Percentiles rank a stretch among this genome's conserved stretches.
These are phyloP conservation scores for Wickerhamomyces sp. DNA, from an alignment of 1,139 yeast genomes.

Conservation along the genomic window DNA sequence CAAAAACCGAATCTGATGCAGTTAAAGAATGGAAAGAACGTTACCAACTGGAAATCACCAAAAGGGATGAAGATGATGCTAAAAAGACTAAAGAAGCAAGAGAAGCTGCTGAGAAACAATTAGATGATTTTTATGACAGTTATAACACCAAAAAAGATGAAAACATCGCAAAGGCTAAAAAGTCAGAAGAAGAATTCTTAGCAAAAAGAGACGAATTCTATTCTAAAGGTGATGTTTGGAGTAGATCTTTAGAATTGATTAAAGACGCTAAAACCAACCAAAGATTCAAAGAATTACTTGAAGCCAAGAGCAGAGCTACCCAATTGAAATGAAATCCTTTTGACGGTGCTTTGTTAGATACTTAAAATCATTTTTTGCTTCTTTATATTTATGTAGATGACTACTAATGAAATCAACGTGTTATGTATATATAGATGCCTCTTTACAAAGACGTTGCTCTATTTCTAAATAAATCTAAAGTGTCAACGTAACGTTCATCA, in stretches of 20 bases:
- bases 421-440: background rate
- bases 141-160: conserved; percentile 84
- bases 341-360: no score
- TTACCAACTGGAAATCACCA: conserved; percentile 73
- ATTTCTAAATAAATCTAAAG: conserved; percentile 7
- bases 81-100: conserved; percentile 66
- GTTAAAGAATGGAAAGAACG: conserved; percentile 81
- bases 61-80: conserved; percentile 72
- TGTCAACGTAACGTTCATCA: conserved; percentile 37
- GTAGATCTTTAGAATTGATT: conserved; percentile 57
- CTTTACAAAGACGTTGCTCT: conserved; percentile 1
- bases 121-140: conserved; percentile 91
- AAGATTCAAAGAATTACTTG: conserved; percentile 24
- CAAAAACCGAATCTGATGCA: conserved; percentile 38
- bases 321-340: conserved; percentile 1
- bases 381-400: background rate
- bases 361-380: background rate
- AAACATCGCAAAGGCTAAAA: conserved; percentile 56
- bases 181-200: conserved; percentile 68
- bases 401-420: background rate
- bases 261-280: conserved; percentile 36
- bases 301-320: conserved; percentile 22
- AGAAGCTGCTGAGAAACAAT: conserved; percentile 76
- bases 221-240: conserved; percentile 73
- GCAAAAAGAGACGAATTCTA: conserved; percentile 77